Base-by-base conservation (phyloP, 2,329 filamentous ascomycete species). In the Colletotrichum sp. region DNA sequence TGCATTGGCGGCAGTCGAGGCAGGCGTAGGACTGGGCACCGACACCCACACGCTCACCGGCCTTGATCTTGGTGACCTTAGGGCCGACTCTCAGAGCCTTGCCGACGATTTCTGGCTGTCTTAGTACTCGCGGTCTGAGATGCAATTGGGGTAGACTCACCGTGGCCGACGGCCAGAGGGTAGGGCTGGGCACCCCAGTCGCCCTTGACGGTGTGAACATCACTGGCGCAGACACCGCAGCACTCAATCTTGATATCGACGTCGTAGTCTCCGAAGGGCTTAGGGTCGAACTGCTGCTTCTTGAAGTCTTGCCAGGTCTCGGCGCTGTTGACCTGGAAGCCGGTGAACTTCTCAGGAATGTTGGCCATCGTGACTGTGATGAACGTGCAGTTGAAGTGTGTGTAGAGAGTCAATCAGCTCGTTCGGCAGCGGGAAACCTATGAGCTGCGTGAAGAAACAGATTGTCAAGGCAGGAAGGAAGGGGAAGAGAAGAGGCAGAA, bases 231-330 rank as follows among this genome's bases (percentile, higher is more conserved):
- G 69, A 95, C 89, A 82, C 95, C 94, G 82, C 95, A 96, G 82
- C 91, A 93, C 79, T 96, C 93, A 81, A 98, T 94, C 88, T 96
- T 94, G 86, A 98, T 92, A 83, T 98, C 95, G 80, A 98, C 92
- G 83, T 98, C 95, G 85, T 95, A 91, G 83, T 96, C 95, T 79
- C 94, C 95, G 83, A 98, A 98, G 21, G 94, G 94, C 88, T 98
- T 97, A 75, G 96, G 92, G 80, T 93, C 91, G 88, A 95, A 95
- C 88, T 96, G 84, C 82, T 94, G 92, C 86, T 95, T 94, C 81
- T 93, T 88, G 81, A 93, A 92, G 75, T 92, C 88, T 78, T 90
- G 85, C 88, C 89, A 91, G 62, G 86, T 88, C 67, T 89, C 88
- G 28, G 89, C 84, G 71, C 87, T 87, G 73, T 89, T 84, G 80